Conservation (phyloP, 23 red algal species). For the Gracilaria gracilis region DNA sequence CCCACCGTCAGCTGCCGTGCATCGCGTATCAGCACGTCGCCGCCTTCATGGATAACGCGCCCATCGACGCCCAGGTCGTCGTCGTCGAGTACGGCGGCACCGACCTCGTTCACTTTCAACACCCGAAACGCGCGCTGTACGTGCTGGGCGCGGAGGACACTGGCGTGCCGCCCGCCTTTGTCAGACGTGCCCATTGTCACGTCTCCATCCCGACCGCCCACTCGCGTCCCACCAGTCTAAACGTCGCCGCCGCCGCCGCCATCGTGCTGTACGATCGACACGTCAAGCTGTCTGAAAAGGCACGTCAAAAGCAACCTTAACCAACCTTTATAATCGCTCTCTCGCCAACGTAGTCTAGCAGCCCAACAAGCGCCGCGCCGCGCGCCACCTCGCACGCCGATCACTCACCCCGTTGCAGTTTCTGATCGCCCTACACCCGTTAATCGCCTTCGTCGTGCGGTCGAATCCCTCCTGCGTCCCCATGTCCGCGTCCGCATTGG, state of each 20-base stretch:
- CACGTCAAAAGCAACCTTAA: no score
- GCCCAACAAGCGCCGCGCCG: neutral
- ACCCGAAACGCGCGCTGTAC: slow-evolving; percentile 74
- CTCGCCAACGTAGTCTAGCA: no score
- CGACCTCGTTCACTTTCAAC: slow-evolving; percentile 39
- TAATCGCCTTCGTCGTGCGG: neutral
- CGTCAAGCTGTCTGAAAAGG: slow-evolving; percentile 7
- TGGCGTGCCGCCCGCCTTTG: slow-evolving; percentile 62
- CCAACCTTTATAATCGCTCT: no score
- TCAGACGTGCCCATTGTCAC: slow-evolving; percentile 46
- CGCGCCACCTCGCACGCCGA: neutral
- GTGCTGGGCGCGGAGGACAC: slow-evolving; percentile 69
- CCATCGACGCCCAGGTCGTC: slow-evolving; percentile 66
- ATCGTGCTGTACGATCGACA: slow-evolving; percentile 72
- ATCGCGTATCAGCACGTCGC: slow-evolving; percentile 31
- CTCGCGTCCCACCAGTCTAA: slow-evolving; percentile 49
- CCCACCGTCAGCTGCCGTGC: slow-evolving; percentile 60
- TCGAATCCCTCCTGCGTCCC: neutral
- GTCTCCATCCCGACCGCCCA: slow-evolving; percentile 60
- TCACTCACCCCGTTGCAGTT: slow-evolving; percentile 15
- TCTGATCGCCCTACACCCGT: slow-evolving; percentile 11
- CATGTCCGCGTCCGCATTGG: slow-evolving; percentile 21
- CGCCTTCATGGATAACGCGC: slow-evolving; percentile 28
- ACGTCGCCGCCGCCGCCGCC: slow-evolving; percentile 78
- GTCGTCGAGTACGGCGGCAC: slow-evolving; percentile 74